Evolutionary conservation across 805 yeast genomes (phyloP).

Genomic region (Saitoella complicata): DNA sequence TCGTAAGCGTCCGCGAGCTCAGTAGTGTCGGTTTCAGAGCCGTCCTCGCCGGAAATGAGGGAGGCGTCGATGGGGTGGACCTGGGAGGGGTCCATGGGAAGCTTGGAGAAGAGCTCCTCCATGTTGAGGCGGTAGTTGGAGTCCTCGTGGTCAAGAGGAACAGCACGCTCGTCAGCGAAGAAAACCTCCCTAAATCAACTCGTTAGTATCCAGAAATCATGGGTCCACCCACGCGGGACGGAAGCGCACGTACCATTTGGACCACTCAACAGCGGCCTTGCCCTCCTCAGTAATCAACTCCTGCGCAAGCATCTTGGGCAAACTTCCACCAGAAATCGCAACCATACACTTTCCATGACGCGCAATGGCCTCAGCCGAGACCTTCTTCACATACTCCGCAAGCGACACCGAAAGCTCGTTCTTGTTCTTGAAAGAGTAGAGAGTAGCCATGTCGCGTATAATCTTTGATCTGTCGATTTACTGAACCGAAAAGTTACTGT

Average conservation of each 20-base stretch:
- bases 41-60: constrained; percentile 36
- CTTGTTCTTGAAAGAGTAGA: constrained; percentile 82
- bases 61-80: constrained; percentile 72
- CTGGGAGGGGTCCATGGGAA: constrained; percentile 40
- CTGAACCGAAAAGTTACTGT: background rate
- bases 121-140: constrained; percentile 86
- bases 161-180: constrained; percentile 91
- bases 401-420: constrained; percentile 90
- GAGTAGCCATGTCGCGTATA: constrained; percentile 59
- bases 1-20: constrained; percentile 93
- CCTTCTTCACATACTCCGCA: constrained; percentile 81
- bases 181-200: constrained; percentile 42
- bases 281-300: constrained; percentile 65
- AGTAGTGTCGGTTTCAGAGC: constrained; percentile 36
- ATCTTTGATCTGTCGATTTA: background rate
- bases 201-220: background rate
- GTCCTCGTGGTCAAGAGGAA: constrained; percentile 66
- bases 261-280: constrained; percentile 47
- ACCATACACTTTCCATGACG: constrained; percentile 65
- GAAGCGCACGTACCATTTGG: constrained; percentile 40
- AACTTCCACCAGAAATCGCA: constrained; percentile 86
- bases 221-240: background rate
- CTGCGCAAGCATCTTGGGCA: constrained; percentile 70
- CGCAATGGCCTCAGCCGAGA: constrained; percentile 61
- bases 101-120: constrained; percentile 57